phyloP scores from a whole-genome alignment of 176 grass and related monocot species.

The Ananas comosus region DNA sequence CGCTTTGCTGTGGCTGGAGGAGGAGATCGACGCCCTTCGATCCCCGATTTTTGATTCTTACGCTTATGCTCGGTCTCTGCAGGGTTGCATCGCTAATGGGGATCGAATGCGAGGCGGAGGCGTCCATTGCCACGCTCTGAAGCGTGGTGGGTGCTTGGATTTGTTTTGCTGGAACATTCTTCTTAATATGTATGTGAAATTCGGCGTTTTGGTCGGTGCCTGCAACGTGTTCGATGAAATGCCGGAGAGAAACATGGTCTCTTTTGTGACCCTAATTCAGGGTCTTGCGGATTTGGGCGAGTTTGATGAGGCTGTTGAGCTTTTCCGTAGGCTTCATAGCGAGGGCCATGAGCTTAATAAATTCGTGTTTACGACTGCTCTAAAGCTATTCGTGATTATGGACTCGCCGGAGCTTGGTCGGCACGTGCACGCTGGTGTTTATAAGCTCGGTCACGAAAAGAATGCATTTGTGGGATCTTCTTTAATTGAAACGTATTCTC shows the following conservation, averaged over 20 bases:
- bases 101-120: conserved; percentile 7
- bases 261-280: conserved; percentile 34
- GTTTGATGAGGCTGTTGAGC: conserved; percentile 10
- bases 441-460: conserved; percentile 19
- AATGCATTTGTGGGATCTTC: conserved; percentile 20
- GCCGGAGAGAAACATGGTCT: conserved; percentile 24
- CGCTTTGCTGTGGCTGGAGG: conserved; percentile 2
- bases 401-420: conserved; percentile 11
- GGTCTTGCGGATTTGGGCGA: conserved; percentile 3
- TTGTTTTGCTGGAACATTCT: conserved; percentile 26
- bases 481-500: conserved; percentile 22
- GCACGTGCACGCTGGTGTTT: conserved; percentile 14
- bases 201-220: conserved; percentile 5
- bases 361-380: conserved; percentile 18
- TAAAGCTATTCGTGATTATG: conserved; percentile 19
- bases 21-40: neutral
- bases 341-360: conserved; percentile 34
- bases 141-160: conserved; percentile 25
- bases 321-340: conserved; percentile 22
- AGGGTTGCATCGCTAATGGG: conserved; percentile 13
- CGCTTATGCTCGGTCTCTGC: conserved; percentile 19
- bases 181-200: conserved; percentile 29
- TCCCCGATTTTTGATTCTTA: conserved; percentile 17
- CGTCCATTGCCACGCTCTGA: conserved; percentile 21
- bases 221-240: conserved; percentile 26